Conservation (phyloP, 169 alveolate species). For the Cryptosporidium canis region DNA sequence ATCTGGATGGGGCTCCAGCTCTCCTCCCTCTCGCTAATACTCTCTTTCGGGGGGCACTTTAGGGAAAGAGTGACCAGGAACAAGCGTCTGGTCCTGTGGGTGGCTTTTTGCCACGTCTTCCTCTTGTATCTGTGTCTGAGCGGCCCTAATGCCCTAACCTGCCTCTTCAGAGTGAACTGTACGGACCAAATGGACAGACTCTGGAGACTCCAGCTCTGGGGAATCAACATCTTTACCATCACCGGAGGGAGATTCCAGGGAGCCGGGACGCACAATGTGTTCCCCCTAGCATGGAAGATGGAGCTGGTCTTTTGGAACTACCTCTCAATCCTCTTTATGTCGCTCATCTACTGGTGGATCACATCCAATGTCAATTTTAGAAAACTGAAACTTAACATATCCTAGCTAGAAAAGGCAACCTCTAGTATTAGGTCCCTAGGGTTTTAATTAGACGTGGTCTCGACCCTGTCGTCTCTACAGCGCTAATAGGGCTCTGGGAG, state of each 20-base stretch:
- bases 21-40: slow-evolving; percentile 20
- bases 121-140: neutral
- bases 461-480: neutral
- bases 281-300: slow-evolving; percentile 30
- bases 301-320: slow-evolving; percentile 63
- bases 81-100: slow-evolving; percentile 44
- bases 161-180: slow-evolving; percentile 68
- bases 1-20: slow-evolving; percentile 70
- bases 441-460: neutral
- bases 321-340: slow-evolving; percentile 12
- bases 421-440: neutral
- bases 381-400: neutral
- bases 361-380: neutral
- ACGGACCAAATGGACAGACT: slow-evolving; percentile 3
- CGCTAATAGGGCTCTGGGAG: neutral
- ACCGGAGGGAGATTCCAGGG: slow-evolving; percentile 56
- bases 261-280: slow-evolving; percentile 35
- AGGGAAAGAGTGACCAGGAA: slow-evolving; percentile 61
- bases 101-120: slow-evolving; percentile 19
- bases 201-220: neutral
- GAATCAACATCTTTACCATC: neutral
- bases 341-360: slow-evolving; percentile 62
- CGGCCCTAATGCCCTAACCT: slow-evolving; percentile 52
- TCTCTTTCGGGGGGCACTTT: slow-evolving; percentile 55
- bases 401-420: neutral